Conservation (phyloP, 257 asterid species). For the Oldenlandia corymbosa region DNA sequence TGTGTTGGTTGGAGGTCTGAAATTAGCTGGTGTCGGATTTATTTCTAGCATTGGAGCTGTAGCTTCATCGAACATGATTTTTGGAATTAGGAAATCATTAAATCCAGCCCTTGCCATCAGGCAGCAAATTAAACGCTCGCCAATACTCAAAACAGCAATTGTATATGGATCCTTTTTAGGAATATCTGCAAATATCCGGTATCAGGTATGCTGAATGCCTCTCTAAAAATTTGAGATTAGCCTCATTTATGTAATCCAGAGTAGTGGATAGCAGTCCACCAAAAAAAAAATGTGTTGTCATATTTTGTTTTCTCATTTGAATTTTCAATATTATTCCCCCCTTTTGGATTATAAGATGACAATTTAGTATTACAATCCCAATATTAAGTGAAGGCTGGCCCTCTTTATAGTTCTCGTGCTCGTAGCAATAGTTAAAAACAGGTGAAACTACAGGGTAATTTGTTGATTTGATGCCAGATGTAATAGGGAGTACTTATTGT, state of each 20-base stretch:
- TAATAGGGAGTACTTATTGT: no score
- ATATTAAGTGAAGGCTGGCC: neutral
- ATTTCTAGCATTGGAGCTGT: constrained; percentile 94
- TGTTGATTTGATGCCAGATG: no score
- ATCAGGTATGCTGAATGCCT: constrained; percentile 54
- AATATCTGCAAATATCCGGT: constrained; percentile 80
- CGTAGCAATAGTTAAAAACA: neutral
- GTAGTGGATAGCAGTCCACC: no score
- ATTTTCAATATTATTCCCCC: no score
- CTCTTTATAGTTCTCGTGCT: neutral
- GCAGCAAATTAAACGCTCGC: constrained; percentile 65
- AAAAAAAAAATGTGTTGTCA: no score
- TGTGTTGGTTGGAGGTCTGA: constrained; percentile 79
- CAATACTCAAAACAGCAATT: constrained; percentile 75
- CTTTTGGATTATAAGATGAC: no score
- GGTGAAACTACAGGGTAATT: neutral
- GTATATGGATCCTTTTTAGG: constrained; percentile 79
- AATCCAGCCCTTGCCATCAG: constrained; percentile 43
- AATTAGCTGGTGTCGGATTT: constrained; percentile 87
- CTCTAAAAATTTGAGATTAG: constrained; percentile 3
- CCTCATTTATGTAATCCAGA: neutral
- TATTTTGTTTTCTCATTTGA: no score
- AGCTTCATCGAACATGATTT: constrained; percentile 71
- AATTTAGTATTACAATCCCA: neutral
- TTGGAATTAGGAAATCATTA: constrained; percentile 40